Evolutionary conservation across 139 green algal species (phyloP), one percentile per base, ranked within the genome.

Genomic region (Auxenochlorella protothecoides): DNA sequence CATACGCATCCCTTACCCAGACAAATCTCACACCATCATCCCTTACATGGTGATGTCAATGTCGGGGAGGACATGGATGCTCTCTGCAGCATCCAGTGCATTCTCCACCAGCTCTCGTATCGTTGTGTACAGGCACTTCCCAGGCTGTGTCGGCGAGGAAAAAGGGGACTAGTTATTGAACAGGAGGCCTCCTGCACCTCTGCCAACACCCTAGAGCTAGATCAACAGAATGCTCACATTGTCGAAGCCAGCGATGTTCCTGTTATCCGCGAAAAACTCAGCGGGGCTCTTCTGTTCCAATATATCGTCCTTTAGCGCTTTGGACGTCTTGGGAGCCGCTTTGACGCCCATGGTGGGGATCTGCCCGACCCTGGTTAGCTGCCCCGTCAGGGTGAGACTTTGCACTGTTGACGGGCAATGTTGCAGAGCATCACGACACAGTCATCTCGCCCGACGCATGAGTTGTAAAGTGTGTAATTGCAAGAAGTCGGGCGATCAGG

Each of bases 261-360:
- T 97, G 83, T 98, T 97, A 59, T 98, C 93, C 12, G 92, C 91
- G 70, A 98, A 98, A 76, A 98, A 98, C 72, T 97, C 93, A 9
- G 93, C 93, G 7, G 93, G 93, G 61, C 76, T 88, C 80, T 96
- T 96, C 65, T 92, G 86, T 74, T 91, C 75, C 55, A 97, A 75
- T 15, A 71, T 67, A 14, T 88, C 85, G 2, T 44, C 27, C 27
- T 44, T 44, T 44, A 44, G 27, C 27, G 27, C 27, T 44, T 44
- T 44, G 27, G 27, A 44, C 27, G 27, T 44, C 27, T 44, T 44
- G 27, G 27, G 27, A 44, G 27, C 27, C 27, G 27, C 27, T 44
- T 44, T 44, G 27, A 44, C 27, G 27, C 27, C 27, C 27, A 44
- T 44, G 27, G 27, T 44, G 27, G 27, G 27, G 27, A 44, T 44